Percentiles rank a stretch among this genome's conserved stretches.
Evolutionary conservation across 768 basidiomycete genomes (phyloP).

Genomic region (Psilocybe azurescens): DNA sequence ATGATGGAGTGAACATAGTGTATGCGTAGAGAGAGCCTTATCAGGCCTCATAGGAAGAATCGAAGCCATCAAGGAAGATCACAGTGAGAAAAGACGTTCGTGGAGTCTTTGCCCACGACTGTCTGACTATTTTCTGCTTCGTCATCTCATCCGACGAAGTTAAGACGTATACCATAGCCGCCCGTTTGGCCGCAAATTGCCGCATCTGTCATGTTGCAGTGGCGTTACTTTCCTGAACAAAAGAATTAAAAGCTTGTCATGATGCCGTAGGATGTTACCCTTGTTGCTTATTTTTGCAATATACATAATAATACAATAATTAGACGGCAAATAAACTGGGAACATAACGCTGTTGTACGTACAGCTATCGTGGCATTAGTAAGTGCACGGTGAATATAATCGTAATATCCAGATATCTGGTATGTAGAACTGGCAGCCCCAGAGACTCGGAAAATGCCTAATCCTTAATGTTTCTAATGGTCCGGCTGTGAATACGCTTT

Average conservation of each 20-base stretch:
- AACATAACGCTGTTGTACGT: neutral
- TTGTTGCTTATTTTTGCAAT: no score
- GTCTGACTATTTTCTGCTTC: neutral
- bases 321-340: neutral
- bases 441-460: no score
- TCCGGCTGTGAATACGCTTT: neutral
- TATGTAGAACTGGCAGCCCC: neutral
- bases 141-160: neutral
- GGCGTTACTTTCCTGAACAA: neutral
- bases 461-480: neutral
- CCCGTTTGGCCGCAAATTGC: neutral
- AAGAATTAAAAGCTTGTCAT: neutral
- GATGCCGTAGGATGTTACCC: neutral
- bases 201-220: neutral
- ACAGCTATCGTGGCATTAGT: neutral
- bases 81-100: neutral
- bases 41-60: neutral
- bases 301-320: no score
- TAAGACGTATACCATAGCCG: neutral
- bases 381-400: neutral
- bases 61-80: neutral
- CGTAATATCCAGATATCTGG: neutral
- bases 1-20: no score
- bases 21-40: neutral
- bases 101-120: neutral